Percentiles rank a stretch among this genome's conserved stretches.
phyloP scores from a whole-genome alignment of 2,329 filamentous ascomycete genomes.

The Septoria linicola region DNA sequence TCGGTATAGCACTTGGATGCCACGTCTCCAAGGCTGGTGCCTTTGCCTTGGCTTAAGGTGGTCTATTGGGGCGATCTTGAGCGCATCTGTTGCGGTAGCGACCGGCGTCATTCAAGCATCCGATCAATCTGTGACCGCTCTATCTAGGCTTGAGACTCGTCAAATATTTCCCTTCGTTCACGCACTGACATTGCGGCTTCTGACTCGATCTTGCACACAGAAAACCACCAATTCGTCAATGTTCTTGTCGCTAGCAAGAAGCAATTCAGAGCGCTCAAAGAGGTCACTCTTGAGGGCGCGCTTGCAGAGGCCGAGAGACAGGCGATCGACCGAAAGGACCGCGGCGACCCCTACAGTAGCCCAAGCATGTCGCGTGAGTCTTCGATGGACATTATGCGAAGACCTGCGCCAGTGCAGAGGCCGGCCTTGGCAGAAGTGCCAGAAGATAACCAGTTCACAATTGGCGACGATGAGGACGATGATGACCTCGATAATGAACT shows the following conservation, averaged over 20 bases:
- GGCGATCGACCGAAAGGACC: constrained; percentile 64
- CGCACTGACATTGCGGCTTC: background rate
- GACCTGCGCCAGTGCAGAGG: constrained; percentile 58
- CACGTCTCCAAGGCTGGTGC: too few relatives aligned
- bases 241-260: constrained; percentile 76
- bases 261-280: constrained; percentile 78
- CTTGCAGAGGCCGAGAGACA: constrained; percentile 86
- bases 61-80: too few relatives aligned
- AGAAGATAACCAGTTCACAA: constrained; percentile 65
- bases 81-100: too few relatives aligned
- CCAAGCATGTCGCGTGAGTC: constrained; percentile 47
- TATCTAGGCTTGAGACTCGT: background rate
- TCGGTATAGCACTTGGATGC: too few relatives aligned
- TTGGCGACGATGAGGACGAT: constrained; percentile 78
- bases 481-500: constrained; percentile 48
- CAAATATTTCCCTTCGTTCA: too few relatives aligned
- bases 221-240: constrained; percentile 79
- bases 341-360: constrained; percentile 33
- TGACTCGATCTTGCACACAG: constrained; percentile 43
- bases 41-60: too few relatives aligned
- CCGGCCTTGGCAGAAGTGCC: constrained; percentile 66
- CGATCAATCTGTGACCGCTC: too few relatives aligned
- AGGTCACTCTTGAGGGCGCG: constrained; percentile 87
- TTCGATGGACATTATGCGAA: constrained; percentile 67
- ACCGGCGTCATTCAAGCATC: too few relatives aligned